phyloP scores from a whole-genome alignment of 108 stramenopile species.

The Cyclotella cryptica region DNA sequence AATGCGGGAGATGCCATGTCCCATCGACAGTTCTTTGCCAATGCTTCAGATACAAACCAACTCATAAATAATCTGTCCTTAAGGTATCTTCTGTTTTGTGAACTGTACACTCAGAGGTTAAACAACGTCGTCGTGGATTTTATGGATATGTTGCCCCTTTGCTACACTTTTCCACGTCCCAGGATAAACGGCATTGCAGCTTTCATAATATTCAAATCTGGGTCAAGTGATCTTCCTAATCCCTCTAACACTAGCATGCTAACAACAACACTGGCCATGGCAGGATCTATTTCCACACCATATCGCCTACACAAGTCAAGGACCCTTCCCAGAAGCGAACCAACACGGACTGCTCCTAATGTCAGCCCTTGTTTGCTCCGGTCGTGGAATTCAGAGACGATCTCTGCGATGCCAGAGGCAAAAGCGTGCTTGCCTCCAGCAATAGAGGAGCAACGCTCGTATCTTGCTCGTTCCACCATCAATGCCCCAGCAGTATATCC shows the following conservation, averaged over 20 bases:
- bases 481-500: slow-evolving; percentile 83
- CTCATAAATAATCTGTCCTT: background rate
- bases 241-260: slow-evolving; percentile 91
- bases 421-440: slow-evolving; percentile 85
- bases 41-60: background rate
- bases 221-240: slow-evolving; percentile 84
- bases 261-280: slow-evolving; percentile 88
- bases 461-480: slow-evolving; percentile 91
- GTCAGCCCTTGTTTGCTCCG: slow-evolving; percentile 82
- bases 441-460: slow-evolving; percentile 81
- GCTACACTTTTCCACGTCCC: slow-evolving; percentile 51
- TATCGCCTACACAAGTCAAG: slow-evolving; percentile 84
- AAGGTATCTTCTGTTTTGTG: too few species aligned
- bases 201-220: slow-evolving; percentile 82
- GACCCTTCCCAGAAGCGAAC: slow-evolving; percentile 72
- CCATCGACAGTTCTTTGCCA: slow-evolving; percentile 45
- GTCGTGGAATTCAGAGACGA: slow-evolving; percentile 91
- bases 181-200: slow-evolving; percentile 86
- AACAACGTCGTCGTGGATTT: background rate
- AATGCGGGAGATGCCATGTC: slow-evolving; percentile 41
- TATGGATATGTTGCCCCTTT: background rate
- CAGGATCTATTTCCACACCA: slow-evolving; percentile 91
- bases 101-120: too few species aligned
- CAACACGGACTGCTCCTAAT: slow-evolving; percentile 87
- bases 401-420: slow-evolving; percentile 72